phyloP scores from a whole-genome alignment of 192 early-diverging fungal genomes.

The Jimgerdemannia flammicorona region DNA sequence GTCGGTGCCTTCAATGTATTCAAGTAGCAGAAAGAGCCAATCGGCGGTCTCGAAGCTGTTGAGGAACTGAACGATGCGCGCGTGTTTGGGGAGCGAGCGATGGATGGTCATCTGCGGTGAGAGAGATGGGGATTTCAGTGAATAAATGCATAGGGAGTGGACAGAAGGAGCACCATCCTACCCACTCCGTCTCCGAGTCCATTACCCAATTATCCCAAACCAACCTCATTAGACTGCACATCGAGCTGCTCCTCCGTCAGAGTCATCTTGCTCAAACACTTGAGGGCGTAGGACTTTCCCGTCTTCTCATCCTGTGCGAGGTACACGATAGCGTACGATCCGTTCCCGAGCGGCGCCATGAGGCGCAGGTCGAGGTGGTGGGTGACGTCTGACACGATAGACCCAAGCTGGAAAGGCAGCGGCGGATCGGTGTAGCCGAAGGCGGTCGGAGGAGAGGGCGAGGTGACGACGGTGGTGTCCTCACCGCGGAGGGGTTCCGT shows the following conservation, averaged over 20 bases:
- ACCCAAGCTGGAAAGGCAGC: conserved; percentile 35
- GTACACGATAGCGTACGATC: conserved; percentile 77
- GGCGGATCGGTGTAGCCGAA: conserved; percentile 24
- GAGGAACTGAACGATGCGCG: conserved; percentile 60
- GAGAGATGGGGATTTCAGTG: not conserved
- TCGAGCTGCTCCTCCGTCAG: conserved; percentile 59
- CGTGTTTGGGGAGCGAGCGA: conserved; percentile 51
- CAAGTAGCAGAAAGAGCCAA: conserved; percentile 68
- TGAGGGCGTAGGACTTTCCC: conserved; percentile 60
- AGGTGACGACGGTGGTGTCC: not conserved
- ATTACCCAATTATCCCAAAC: not conserved
- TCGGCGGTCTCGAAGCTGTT: conserved; percentile 67
- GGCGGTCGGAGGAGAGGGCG: not conserved
- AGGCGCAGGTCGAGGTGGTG: conserved; percentile 31
- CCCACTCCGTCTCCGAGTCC: too few relatives aligned
- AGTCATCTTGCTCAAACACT: conserved; percentile 66
- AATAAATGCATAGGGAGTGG: not conserved
- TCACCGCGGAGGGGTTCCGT: not conserved
- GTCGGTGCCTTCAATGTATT: conserved; percentile 51
- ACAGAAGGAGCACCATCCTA: too few relatives aligned
- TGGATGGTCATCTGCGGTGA: conserved; percentile 33
- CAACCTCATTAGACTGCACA: conserved; percentile 65
- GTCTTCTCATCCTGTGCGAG: conserved; percentile 56
- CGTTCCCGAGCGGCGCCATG: conserved; percentile 58
- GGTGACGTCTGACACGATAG: conserved; percentile 34